Percentiles rank a stretch among this genome's conserved stretches.
phyloP scores from a whole-genome alignment of 805 yeast genomes.

The Barnettozyma sp. region DNA sequence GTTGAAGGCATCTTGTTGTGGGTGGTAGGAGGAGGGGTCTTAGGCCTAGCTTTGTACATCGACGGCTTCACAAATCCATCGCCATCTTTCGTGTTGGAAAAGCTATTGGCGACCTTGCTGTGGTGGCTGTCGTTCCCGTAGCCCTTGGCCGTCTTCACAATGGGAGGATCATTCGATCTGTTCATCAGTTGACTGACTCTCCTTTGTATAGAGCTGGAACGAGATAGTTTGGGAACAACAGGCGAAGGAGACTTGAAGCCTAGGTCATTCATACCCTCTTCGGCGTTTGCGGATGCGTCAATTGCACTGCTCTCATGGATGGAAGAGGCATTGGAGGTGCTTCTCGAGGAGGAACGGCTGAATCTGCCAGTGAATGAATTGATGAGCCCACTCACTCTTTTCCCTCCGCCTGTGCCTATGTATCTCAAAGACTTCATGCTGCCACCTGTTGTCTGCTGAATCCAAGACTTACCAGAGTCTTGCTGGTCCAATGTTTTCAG shows the following conservation, averaged over 20 bases:
- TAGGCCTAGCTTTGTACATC: conserved; percentile 15
- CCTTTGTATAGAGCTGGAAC: conserved; percentile 25
- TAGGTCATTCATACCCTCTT: not conserved
- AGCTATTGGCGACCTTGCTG: too few relatives aligned
- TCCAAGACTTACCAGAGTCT: conserved; percentile 30
- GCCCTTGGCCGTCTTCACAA: conserved; percentile 64
- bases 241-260: not conserved
- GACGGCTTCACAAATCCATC: conserved; percentile 26
- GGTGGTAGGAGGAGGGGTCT: conserved; percentile 8
- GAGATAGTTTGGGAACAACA: conserved; percentile 4
- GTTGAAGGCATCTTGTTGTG: conserved; percentile 17
- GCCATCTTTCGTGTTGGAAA: conserved; percentile 12
- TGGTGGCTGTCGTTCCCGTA: conserved; percentile 79
- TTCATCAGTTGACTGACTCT: conserved; percentile 23
- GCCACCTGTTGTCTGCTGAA: conserved; percentile 28
- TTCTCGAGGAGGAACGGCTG: conserved; percentile 22
- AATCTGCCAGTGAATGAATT: conserved; percentile 24
- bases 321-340: conserved; percentile 25
- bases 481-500: conserved; percentile 31
- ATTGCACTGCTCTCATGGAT: conserved; percentile 22
- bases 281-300: conserved; percentile 12
- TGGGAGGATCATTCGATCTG: conserved; percentile 37
- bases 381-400: conserved; percentile 19
- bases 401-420: conserved; percentile 25
- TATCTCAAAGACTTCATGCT: conserved; percentile 25